These are phyloP conservation scores for Lentinula sp. DNA, from an alignment of 768 basidiomycete species.

Conservation along the genomic window DNA sequence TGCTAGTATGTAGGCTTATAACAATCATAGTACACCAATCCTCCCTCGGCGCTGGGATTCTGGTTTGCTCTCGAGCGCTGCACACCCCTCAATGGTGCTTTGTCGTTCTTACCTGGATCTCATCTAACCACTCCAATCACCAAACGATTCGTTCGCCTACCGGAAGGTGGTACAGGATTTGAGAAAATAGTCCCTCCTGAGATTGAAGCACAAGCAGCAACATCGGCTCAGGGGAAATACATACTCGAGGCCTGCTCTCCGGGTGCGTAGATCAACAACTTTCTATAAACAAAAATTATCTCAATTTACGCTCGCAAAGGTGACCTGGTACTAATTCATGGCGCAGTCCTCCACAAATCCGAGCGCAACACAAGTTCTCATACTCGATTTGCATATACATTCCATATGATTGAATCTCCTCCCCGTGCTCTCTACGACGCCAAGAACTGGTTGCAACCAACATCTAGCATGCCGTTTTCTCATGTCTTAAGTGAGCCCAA, in stretches of 20 bases:
- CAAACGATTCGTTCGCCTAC: conserved; percentile 81
- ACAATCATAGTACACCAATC: conserved; percentile 72
- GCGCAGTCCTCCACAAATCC: conserved; percentile 87
- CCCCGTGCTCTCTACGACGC: conserved; percentile 72
- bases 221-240: conserved; percentile 40
- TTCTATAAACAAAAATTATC: neutral
- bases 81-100: conserved; percentile 74
- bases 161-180: conserved; percentile 79
- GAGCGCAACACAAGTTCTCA: conserved; percentile 76
- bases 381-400: conserved; percentile 92
- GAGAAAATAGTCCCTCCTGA: conserved; percentile 47
- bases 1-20: neutral
- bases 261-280: conserved; percentile 33
- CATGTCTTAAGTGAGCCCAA: conserved; percentile 32
- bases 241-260: conserved; percentile 68
- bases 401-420: conserved; percentile 86
- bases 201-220: conserved; percentile 22
- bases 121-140: conserved; percentile 70
- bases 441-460: conserved; percentile 96
- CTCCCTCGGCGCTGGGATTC: conserved; percentile 88
- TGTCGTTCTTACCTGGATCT: conserved; percentile 87
- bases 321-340: conserved; percentile 91
- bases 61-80: conserved; percentile 96
- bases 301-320: conserved; percentile 32
- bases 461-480: conserved; percentile 75